phyloP scores from a whole-genome alignment of 768 basidiomycete genomes.

The Boletus tylopilopsis region DNA sequence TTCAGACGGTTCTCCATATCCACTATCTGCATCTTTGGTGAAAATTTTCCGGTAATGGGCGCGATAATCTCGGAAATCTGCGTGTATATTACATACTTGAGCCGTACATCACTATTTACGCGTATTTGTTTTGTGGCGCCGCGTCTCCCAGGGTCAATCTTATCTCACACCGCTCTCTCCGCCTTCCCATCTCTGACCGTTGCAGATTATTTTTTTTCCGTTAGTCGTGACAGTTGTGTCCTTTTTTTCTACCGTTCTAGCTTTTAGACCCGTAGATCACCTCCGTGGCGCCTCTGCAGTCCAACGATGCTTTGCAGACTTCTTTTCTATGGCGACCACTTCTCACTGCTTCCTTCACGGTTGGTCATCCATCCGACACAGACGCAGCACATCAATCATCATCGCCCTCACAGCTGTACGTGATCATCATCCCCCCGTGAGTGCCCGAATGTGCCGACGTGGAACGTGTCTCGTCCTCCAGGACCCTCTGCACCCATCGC shows the following conservation, averaged over 20 bases:
- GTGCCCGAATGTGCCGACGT: slow-evolving; percentile 9
- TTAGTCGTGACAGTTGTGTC: background rate
- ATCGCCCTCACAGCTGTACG: slow-evolving; percentile 21
- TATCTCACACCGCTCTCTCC: slow-evolving; percentile 24
- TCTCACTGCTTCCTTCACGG: slow-evolving; percentile 1
- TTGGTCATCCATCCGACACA: slow-evolving; percentile 1
- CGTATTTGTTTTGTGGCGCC: slow-evolving; percentile 25
- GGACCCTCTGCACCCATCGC: slow-evolving; percentile 18
- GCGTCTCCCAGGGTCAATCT: slow-evolving; percentile 27
- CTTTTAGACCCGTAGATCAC: slow-evolving; percentile 6
- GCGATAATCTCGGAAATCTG: slow-evolving; percentile 28
- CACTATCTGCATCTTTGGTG: slow-evolving; percentile 13
- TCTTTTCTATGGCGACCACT: slow-evolving; percentile 1
- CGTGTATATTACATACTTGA: slow-evolving; percentile 28
- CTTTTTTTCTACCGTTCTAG: slow-evolving; percentile 8
- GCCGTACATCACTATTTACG: slow-evolving; percentile 15
- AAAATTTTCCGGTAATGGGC: slow-evolving; percentile 30
- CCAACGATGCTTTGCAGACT: background rate
- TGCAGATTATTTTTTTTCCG: background rate
- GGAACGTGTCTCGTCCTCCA: slow-evolving; percentile 20
- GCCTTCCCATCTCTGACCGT: slow-evolving; percentile 11
- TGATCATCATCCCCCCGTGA: slow-evolving; percentile 13
- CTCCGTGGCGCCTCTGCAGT: background rate
- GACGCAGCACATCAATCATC: slow-evolving; percentile 8
- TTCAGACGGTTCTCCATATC: background rate